Evolutionary conservation across 2,329 filamentous ascomycete genomes (phyloP), one percentile per base, ranked within the genome.

Genomic region (Tolypocladium sp.): DNA sequence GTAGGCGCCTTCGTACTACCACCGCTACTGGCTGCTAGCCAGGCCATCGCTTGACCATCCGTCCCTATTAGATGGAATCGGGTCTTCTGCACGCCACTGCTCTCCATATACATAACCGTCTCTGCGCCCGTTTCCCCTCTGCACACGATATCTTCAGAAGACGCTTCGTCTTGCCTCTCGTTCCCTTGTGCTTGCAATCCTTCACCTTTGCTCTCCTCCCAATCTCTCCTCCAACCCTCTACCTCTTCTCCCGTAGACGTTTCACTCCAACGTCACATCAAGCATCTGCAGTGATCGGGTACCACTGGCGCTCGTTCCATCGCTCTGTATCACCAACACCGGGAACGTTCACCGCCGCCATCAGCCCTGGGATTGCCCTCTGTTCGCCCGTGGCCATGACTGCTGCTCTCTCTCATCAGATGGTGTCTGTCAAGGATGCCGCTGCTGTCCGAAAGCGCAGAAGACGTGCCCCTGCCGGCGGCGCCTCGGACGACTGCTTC

Each of bases 401-500:
- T 59, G 78, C 79, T 63, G 73, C 79, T 63, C 70, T 77, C 62
- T 69, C 75, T 59, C 75, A 76, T 65, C 76, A 76, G 68, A 74
- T 71, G 57, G 65, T 71, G 63, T 65, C 76, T 73, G 69, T 74
- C 68, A 83, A 82, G 68, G 80, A 82, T 66, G 72, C 76, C 52
- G 76, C 79, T 60, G 78, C 79, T 57, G 76, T 80, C 57, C 79
- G 81, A 69, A 85, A 96, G 80, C 86, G 92, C 71, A 88, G 92
- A 78, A 90, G 92, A 82, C 86, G 92, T 77, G 90, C 92, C 25
- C 89, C 91, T 25, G 88, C 91, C 57, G 92, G 90, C 63, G 93
- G 93, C 69, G 93, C 93, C 61, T 86, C 90, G 53, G 92, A 96
- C 73, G 93, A 97, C 75, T 99, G 93, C 82, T 97, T 97, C 73